phyloP scores from a whole-genome alignment of 2,329 filamentous ascomycete genomes.

The Nemania sp. region DNA sequence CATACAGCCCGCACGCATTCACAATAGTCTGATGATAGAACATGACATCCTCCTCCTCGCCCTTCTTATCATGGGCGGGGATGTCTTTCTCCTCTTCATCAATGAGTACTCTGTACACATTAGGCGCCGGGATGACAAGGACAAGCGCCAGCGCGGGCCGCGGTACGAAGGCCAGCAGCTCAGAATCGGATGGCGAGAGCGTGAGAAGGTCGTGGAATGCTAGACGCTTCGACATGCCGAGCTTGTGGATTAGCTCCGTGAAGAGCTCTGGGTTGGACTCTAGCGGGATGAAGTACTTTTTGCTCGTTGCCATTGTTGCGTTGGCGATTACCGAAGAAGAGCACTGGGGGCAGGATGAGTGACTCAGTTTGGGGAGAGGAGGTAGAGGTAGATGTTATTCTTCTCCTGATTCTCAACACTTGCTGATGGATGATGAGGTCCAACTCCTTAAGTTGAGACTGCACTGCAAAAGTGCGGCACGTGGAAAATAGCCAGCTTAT shows the following conservation, averaged over 20 bases:
- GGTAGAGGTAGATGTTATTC: not conserved
- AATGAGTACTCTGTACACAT: conserved; percentile 78
- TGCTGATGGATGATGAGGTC: not conserved
- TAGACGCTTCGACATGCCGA: conserved; percentile 35
- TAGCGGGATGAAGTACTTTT: conserved; percentile 38
- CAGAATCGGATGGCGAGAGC: conserved; percentile 29
- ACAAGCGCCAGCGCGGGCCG: conserved; percentile 76
- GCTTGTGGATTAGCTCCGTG: conserved; percentile 37
- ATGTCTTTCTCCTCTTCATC: conserved; percentile 71
- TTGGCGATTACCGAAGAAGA: not conserved
- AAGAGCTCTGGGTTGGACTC: conserved; percentile 41
- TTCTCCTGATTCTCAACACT: not conserved
- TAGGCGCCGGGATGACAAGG: conserved; percentile 88
- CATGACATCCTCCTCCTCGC: conserved; percentile 33
- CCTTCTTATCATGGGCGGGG: conserved; percentile 66
- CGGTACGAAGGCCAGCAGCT: conserved; percentile 30
- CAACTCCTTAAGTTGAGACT: not conserved
- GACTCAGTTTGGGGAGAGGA: not conserved
- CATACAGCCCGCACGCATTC: conserved; percentile 36
- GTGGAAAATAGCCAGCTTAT: not conserved
- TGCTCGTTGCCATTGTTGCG: conserved; percentile 15
- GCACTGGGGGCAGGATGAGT: too few relatives aligned
- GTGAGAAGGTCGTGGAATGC: conserved; percentile 39
- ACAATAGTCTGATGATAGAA: conserved; percentile 38
- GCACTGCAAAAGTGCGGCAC: not conserved